Evolutionary conservation across 2,329 filamentous ascomycete genomes (phyloP), one percentile per base, ranked within the genome.

Genomic region (Claviceps sp.): DNA sequence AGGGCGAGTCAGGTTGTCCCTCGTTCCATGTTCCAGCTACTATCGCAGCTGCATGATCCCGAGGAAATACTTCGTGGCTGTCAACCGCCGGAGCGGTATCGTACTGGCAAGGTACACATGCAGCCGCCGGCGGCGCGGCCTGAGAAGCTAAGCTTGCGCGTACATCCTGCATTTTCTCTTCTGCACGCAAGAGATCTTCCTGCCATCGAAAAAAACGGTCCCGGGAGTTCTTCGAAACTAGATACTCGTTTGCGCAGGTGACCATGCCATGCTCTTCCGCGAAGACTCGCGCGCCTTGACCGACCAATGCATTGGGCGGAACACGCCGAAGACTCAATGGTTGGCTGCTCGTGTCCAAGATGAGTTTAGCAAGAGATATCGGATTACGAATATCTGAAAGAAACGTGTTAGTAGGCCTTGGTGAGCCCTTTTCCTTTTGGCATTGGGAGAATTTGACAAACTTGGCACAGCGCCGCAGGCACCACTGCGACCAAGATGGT

Each of bases 391-490:
- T 82, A 62, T 91, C 89, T 95, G 42, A 30, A 44, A 3, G 4
- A 51, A 37, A 22, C 4, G 34, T 4, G 38, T 50, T 26, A 53
- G 37, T 24, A 20, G 8, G 34, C 18, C 26, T 30, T n/a, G 26
- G 26, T 30, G 1, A 24, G 4, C 9, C 5, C 4, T 18, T 14
- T 34, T 34, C 4, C 6, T n/a, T 22, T 37, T 5, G 16, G 22
- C 7, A 37, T 20, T 8, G 22, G 2, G 7, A 42, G 18, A 14
- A 40, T 26, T 49, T 37, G 37, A 76, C 88, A 66, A 72, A 96
- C 91, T 86, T 55, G 88, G 79, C 44, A 93, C 88, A 44, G 93
- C 91, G 58, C 93, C 94, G 58, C 89, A 94, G 43, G 89, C 93
- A 58, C 93, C 93, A 65, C 91, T 97, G 57, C 89, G 82, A 43